Conservation (phyloP, 2,329 filamentous ascomycete species). For the Colletotrichum sp. region DNA sequence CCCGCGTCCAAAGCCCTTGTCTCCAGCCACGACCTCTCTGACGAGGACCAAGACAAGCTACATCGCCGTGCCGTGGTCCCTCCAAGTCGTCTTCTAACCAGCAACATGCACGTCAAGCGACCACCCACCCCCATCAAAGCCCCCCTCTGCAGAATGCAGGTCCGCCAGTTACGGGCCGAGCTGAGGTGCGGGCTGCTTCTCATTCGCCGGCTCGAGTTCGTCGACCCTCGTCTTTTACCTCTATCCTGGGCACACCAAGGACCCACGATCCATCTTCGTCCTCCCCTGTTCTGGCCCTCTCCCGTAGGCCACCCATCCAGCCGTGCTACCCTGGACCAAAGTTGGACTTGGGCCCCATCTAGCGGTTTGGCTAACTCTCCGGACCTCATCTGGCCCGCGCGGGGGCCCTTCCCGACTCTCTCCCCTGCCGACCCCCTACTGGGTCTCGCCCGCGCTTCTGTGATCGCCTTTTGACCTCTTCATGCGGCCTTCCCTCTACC, state of each 20-base stretch:
- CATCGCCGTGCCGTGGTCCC: not conserved
- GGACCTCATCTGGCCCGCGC: conserved; percentile 34
- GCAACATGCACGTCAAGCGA: conserved; percentile 21
- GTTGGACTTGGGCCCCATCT: conserved; percentile 25
- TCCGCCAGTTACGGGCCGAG: conserved; percentile 1
- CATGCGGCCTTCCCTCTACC: conserved; percentile 16
- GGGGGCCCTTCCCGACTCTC: conserved; percentile 27
- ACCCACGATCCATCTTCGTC: conserved; percentile 1
- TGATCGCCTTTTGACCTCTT: conserved; percentile 17
- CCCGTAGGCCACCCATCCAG: not conserved
- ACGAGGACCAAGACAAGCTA: conserved; percentile 8
- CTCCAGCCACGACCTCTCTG: not conserved
- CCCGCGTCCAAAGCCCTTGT: conserved; percentile 1
- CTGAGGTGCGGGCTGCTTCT: conserved; percentile 4
- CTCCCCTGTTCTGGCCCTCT: conserved; percentile 17
- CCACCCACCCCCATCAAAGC: conserved; percentile 9
- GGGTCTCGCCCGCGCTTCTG: conserved; percentile 24
- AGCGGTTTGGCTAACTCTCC: conserved; percentile 30
- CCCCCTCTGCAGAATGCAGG: not conserved
- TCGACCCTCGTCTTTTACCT: not conserved
- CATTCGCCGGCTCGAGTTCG: conserved; percentile 8
- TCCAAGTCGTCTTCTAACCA: not conserved
- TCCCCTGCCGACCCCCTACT: conserved; percentile 19
- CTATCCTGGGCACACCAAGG: not conserved
- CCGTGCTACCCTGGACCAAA: conserved; percentile 13